Evolutionary conservation across 2,329 filamentous ascomycete genomes (phyloP).

Genomic region (Cordyceps cicadae): DNA sequence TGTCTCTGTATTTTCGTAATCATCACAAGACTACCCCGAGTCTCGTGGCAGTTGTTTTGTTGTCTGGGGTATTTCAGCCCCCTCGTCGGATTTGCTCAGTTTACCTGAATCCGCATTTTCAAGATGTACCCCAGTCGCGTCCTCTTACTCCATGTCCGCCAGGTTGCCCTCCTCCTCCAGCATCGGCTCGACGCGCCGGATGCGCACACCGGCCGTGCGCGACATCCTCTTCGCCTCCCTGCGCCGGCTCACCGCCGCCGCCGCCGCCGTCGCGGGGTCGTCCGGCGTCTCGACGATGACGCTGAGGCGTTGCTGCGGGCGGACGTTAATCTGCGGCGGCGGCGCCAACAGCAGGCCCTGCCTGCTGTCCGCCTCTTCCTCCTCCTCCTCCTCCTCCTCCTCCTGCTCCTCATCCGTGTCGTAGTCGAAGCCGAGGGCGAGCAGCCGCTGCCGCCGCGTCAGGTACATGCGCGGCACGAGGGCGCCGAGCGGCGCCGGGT

Average conservation of each 20-base stretch:
- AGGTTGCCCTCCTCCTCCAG: constrained; percentile 7
- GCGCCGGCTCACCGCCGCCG: background rate
- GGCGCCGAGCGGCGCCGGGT: background rate
- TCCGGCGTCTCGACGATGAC: background rate
- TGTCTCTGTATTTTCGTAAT: background rate
- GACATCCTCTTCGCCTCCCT: constrained; percentile 15
- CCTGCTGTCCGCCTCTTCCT: too few species aligned
- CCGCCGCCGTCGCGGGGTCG: background rate
- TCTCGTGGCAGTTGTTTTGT: background rate
- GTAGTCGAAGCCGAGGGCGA: constrained; percentile 12
- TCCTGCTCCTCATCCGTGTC: constrained; percentile 7
- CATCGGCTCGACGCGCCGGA: background rate
- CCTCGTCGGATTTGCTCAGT: too few species aligned
- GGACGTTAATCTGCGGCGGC: background rate
- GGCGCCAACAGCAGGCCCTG: background rate
- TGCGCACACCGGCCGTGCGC: constrained; percentile 9
- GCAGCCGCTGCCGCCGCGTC: constrained; percentile 5
- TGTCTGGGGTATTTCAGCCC: background rate
- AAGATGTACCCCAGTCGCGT: too few species aligned
- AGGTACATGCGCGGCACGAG: constrained; percentile 5
- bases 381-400: background rate
- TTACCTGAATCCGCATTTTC: too few species aligned
- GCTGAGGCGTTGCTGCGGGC: background rate
- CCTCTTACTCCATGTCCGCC: constrained; percentile 6
- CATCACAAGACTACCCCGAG: background rate